Base-by-base conservation (phyloP, 192 early-diverging fungal species). In the Backusella circina region DNA sequence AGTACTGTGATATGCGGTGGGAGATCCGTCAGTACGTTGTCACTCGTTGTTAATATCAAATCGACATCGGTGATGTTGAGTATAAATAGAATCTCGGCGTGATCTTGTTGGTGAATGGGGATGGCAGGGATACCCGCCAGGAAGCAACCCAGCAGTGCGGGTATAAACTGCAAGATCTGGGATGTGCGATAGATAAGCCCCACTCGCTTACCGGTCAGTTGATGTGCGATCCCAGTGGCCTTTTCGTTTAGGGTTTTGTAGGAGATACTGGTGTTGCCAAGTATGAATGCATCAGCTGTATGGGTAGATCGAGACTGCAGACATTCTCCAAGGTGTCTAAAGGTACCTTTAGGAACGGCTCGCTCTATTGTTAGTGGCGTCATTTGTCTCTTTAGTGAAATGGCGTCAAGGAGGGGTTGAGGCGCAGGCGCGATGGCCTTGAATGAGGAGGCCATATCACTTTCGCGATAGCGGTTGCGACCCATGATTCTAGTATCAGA, bases 91-190 rank as follows among this genome's bases (percentile, higher is more conserved):
- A 95, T 83, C 75, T 96, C 95, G 1, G 90, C 85, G 68, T 93
- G 84, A 41, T 61, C 93, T 89, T 74, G 95, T 93, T 39, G 86
- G 31, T 94, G 91, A 67, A 96, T 88, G 2, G 95, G 95, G 9
- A 96, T 92, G 3, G 95, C 95, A 1, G 91, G 89, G 80, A 94
- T 81, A 16, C 95, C 95, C 9, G 90, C 91, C 65, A 89, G 87
- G 73, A 95, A 90, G 76, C 94, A 94, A 16, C 91, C 94, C 73
- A 88, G 91, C 51, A 96, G 75, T 9, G 92, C 90, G 5, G 88
- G 90, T 18, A 95, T 75, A 80, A 91, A 94, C 12, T 96, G 94
- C 65, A 94, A 77, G 33, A 93, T 86, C 75, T 96, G 94, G 33
- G 85, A 85, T 77, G 91, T 93, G 47, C 91, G 87, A 80, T 93